phyloP scores from a whole-genome alignment of 345 rosid genomes.

The Eucalyptus cloeziana region DNA sequence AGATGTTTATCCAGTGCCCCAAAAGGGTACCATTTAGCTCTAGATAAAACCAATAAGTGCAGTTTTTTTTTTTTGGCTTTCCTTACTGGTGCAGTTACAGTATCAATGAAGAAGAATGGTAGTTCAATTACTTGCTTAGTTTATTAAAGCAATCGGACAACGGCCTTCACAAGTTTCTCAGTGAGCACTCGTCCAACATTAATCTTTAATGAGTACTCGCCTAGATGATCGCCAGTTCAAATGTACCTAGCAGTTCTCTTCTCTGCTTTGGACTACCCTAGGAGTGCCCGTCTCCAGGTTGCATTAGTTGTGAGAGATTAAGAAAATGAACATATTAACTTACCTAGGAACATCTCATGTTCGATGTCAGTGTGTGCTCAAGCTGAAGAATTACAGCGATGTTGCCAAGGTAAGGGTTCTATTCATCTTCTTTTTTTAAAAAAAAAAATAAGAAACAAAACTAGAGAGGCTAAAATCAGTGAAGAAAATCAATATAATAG shows the following conservation, averaged over 20 bases:
- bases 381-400: not conserved
- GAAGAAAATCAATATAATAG: not conserved
- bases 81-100: not conserved
- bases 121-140: not conserved
- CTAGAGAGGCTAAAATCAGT: not conserved
- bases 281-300: not conserved
- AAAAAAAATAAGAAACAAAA: not conserved
- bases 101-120: not conserved
- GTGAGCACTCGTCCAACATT: not conserved
- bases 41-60: not conserved
- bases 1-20: not conserved
- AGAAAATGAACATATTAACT: not conserved
- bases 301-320: not conserved
- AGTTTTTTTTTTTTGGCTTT: not conserved
- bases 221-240: not conserved
- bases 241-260: not conserved
- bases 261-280: not conserved
- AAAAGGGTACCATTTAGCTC: not conserved
- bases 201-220: not conserved
- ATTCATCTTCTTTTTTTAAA: not conserved
- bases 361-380: not conserved
- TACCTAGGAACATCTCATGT: not conserved
- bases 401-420: not conserved
- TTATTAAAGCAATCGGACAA: not conserved
- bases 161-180: not conserved